Conservation (phyloP, 2,329 filamentous ascomycete species). For the Onygenales sp. region DNA sequence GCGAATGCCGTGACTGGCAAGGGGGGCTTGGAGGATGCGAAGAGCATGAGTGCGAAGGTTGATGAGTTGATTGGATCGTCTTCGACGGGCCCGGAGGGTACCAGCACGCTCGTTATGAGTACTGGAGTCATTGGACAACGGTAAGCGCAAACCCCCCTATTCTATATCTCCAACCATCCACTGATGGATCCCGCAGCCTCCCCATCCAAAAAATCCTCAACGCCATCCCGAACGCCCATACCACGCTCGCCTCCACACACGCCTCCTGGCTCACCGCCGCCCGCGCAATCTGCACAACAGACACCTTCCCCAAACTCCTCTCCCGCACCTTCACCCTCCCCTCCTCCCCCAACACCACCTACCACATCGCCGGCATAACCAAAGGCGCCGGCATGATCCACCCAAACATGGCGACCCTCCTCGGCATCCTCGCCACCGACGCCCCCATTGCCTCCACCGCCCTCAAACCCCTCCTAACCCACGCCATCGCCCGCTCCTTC, state of each 20-base stretch:
- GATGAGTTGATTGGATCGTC: constrained; percentile 52
- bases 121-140: constrained; percentile 95
- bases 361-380: constrained; percentile 85
- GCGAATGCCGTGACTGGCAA: constrained; percentile 94
- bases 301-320: constrained; percentile 94
- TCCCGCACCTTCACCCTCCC: constrained; percentile 78
- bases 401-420: constrained; percentile 94
- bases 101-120: constrained; percentile 87
- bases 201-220: constrained; percentile 84
- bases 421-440: constrained; percentile 87
- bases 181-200: constrained; percentile 42
- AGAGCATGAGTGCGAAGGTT: constrained; percentile 68
- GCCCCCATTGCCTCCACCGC: constrained; percentile 63
- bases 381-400: constrained; percentile 99
- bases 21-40: constrained; percentile 79
- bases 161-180: neutral
- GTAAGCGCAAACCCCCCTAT: constrained; percentile 30
- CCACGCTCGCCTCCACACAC: constrained; percentile 63
- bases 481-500: constrained; percentile 75
- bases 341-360: constrained; percentile 64
- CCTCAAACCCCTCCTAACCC: constrained; percentile 60
- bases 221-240: constrained; percentile 68
- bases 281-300: constrained; percentile 91
- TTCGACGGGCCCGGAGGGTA: constrained; percentile 28
- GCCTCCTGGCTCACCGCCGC: constrained; percentile 80